Percentiles rank a stretch among this genome's conserved stretches.
These are phyloP conservation scores for Gaeumannomyces tritici DNA, from an alignment of 2,329 filamentous ascomycete genomes.

Conservation along the genomic window DNA sequence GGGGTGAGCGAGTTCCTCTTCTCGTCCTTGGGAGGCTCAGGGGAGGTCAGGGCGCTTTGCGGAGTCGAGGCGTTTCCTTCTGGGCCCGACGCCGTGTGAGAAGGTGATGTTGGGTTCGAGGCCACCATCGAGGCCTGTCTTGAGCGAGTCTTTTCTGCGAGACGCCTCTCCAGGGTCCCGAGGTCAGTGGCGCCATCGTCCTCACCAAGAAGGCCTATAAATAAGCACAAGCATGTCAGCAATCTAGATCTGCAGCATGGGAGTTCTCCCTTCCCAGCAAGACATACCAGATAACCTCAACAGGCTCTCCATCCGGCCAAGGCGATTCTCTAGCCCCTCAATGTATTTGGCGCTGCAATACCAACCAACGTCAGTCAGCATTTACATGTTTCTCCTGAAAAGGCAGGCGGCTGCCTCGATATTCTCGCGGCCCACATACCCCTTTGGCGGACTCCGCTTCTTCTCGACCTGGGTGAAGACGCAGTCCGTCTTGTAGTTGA, in stretches of 20 bases:
- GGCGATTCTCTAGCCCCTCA: constrained; percentile 86
- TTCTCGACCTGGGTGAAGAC: constrained; percentile 98
- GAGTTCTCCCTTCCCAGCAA: not conserved
- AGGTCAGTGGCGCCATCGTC: constrained; percentile 85
- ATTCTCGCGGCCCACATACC: constrained; percentile 46
- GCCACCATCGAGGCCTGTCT: constrained; percentile 37
- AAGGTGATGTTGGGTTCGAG: constrained; percentile 43
- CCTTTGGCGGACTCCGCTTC: constrained; percentile 94
- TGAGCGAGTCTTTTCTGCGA: constrained; percentile 47
- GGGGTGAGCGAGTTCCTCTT: constrained; percentile 20
- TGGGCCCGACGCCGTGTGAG: constrained; percentile 31
- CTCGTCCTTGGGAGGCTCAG: constrained; percentile 30
- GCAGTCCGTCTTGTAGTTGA: constrained; percentile 97
- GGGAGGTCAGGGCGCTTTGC: constrained; percentile 45
- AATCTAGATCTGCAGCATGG: not conserved
- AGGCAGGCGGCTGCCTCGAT: no score
- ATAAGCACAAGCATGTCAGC: not conserved
- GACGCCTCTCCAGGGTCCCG: constrained; percentile 73
- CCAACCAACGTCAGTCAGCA: not conserved
- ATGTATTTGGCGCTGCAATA: constrained; percentile 81
- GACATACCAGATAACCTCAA: constrained; percentile 65
- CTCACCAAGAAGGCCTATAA: constrained; percentile 63
- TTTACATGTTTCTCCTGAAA: constrained; percentile 5
- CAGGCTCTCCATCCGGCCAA: constrained; percentile 92
- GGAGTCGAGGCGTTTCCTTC: constrained; percentile 36